phyloP scores from a whole-genome alignment of 345 rosid genomes.

The Lumnitzera racemosa region DNA sequence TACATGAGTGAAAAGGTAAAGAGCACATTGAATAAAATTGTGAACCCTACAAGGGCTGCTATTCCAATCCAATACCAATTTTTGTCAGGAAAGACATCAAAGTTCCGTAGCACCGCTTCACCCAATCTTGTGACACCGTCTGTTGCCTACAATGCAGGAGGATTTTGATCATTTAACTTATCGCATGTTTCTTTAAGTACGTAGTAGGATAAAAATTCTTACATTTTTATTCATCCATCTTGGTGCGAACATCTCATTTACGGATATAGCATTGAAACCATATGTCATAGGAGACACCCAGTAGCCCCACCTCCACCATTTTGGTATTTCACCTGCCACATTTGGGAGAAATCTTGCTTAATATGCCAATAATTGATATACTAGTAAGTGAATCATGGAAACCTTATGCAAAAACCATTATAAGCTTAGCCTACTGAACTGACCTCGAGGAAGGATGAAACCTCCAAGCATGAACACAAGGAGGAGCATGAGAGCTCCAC shows the following conservation, averaged over 20 bases:
- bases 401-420: not conserved
- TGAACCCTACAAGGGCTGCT: constrained; percentile 54
- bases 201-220: constrained; percentile 3
- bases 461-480: constrained; percentile 82
- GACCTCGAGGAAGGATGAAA: constrained; percentile 69
- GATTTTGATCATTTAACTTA: not conserved
- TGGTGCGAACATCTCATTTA: constrained; percentile 71
- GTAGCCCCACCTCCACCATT: constrained; percentile 87
- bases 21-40: constrained; percentile 64
- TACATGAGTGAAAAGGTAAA: constrained; percentile 60
- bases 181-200: not conserved
- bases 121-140: constrained; percentile 48
- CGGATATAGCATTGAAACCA: constrained; percentile 53
- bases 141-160: constrained; percentile 39
- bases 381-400: not conserved
- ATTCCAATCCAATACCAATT: constrained; percentile 88
- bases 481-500: constrained; percentile 63
- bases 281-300: constrained; percentile 91
- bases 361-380: not conserved
- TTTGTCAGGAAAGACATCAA: constrained; percentile 36
- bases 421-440: constrained; percentile 2
- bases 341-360: not conserved
- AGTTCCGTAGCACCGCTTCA: constrained; percentile 42
- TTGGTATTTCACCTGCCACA: constrained; percentile 55
- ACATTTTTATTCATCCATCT: constrained; percentile 76